Percentiles rank a stretch among this genome's conserved stretches.
These are phyloP conservation scores for Mycena filopes DNA, from an alignment of 768 basidiomycete species.

Conservation along the genomic window DNA sequence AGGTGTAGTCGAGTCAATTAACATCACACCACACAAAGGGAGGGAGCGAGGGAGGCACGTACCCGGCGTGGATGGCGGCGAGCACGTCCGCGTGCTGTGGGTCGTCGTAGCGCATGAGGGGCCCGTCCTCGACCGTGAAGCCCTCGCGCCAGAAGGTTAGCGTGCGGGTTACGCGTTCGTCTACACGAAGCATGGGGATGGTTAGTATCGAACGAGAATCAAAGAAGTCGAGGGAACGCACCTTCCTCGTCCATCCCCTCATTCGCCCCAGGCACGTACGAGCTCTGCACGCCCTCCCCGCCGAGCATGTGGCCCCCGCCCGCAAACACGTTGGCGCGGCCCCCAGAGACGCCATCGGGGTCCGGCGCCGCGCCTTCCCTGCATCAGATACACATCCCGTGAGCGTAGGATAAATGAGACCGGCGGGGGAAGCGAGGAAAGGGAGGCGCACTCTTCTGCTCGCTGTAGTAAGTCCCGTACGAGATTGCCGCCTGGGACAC, in stretches of 20 bases:
- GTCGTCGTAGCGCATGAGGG: conserved; percentile 70
- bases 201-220: no score
- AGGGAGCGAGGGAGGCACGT: neutral
- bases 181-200: conserved; percentile 33
- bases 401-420: neutral
- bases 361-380: conserved; percentile 20
- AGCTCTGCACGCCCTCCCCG: conserved; percentile 68
- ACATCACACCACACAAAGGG: neutral
- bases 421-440: neutral
- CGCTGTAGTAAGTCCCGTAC: conserved; percentile 68
- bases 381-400: neutral
- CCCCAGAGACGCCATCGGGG: conserved; percentile 19
- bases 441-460: conserved; percentile 61
- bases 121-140: conserved; percentile 78
- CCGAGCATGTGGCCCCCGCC: conserved; percentile 73
- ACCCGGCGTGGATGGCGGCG: conserved; percentile 70
- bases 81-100: conserved; percentile 66
- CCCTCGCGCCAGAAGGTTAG: conserved; percentile 83
- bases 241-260: conserved; percentile 37
- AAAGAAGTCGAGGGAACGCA: no score
- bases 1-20: neutral
- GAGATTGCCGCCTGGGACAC: conserved; percentile 44
- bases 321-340: conserved; percentile 46
- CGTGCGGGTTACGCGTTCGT: conserved; percentile 52
- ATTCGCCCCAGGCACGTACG: conserved; percentile 58